Conservation (phyloP, 2,329 filamentous ascomycete genomes). For the Xylogone sp. region DNA sequence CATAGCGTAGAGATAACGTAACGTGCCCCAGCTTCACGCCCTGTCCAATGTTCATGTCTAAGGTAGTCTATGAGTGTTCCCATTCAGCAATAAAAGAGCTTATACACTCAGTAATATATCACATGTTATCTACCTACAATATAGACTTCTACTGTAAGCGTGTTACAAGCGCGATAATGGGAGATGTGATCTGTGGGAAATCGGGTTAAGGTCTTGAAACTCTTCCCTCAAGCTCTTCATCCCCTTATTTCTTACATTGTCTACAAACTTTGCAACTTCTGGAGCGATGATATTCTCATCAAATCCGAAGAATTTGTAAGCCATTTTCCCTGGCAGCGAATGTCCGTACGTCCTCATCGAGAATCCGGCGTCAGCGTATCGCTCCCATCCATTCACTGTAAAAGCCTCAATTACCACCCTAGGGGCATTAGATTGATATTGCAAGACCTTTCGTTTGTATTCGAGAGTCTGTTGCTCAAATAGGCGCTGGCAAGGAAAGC, state of each 20-base stretch:
- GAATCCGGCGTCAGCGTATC: constrained; percentile 54
- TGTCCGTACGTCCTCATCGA: constrained; percentile 53
- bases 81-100: too few species aligned
- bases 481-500: constrained; percentile 41
- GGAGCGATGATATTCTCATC: constrained; percentile 37
- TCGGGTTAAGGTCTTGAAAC: constrained; percentile 12
- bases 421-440: constrained; percentile 37
- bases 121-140: too few species aligned
- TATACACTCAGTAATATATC: too few species aligned
- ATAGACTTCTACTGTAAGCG: too few species aligned
- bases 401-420: constrained; percentile 59
- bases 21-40: too few species aligned
- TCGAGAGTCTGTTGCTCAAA: constrained; percentile 39
- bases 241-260: constrained; percentile 26
- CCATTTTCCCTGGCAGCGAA: constrained; percentile 48
- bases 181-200: too few species aligned
- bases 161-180: too few species aligned
- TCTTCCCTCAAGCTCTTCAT: constrained; percentile 10
- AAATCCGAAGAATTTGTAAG: constrained; percentile 54
- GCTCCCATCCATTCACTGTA: constrained; percentile 54
- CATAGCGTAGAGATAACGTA: too few species aligned
- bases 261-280: constrained; percentile 24
- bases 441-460: constrained; percentile 43
- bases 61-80: too few species aligned
- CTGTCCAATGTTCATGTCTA: too few species aligned